phyloP scores from a whole-genome alignment of 495 filamentous ascomycete species.

The Aspergillus steynii region DNA sequence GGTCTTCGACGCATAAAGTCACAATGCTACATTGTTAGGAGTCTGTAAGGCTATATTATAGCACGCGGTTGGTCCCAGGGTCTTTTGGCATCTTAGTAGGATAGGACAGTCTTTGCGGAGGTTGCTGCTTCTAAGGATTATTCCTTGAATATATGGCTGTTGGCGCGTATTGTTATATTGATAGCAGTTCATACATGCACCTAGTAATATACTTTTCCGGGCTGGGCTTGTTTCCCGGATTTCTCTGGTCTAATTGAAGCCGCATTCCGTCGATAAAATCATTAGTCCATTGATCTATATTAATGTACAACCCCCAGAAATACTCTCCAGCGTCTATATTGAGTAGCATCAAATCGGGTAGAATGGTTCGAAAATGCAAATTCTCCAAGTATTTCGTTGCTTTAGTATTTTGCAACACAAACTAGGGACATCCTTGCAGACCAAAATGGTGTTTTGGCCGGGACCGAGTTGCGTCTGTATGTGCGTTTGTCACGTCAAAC shows the following conservation, averaged over 20 bases:
- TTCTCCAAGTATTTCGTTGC: neutral
- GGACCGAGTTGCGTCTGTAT: too few relatives aligned
- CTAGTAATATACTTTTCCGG: neutral
- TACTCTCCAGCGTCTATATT: neutral
- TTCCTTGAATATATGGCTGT: neutral
- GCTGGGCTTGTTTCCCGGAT: neutral
- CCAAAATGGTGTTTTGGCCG: too few relatives aligned
- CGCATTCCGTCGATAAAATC: neutral
- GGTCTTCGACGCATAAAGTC: neutral
- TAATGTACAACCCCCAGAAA: neutral
- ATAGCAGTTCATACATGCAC: neutral
- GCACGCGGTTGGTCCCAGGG: neutral
- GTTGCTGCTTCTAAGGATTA: neutral
- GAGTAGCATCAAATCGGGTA: neutral
- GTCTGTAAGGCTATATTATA: too few relatives aligned
- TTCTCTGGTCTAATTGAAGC: neutral
- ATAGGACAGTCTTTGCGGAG: neutral
- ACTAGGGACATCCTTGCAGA: too few relatives aligned
- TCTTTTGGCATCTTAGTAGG: neutral
- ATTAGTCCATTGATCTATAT: neutral
- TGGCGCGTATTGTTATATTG: neutral
- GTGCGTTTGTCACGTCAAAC: too few relatives aligned
- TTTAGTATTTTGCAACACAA: too few relatives aligned
- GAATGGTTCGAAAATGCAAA: neutral
- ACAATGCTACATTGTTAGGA: neutral